Evolutionary conservation across 345 rosid species (phyloP), one percentile per base, ranked within the genome.

Genomic region (Salix dunnii): DNA sequence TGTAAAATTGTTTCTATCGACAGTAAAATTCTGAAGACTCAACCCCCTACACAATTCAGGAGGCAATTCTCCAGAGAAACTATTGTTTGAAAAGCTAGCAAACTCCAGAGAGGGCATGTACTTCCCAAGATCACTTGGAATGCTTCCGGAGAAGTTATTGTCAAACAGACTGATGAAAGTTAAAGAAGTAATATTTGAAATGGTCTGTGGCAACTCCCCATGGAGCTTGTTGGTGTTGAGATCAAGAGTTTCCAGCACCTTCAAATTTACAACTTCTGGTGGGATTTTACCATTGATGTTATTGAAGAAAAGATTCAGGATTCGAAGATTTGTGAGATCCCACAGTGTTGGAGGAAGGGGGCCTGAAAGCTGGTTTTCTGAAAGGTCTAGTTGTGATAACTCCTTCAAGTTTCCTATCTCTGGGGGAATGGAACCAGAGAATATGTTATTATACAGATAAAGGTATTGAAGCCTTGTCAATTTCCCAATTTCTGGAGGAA

Each of bases 11-110:
- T 91, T 89, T 3, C 30, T 73, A 53, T 88, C 79, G 23, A 89
- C 91, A 0, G 80, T 76, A 16, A 91, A 46, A 9, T 76, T 33
- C 36, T 80, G 13, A 14, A 89, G 88, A 58, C 36, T 60, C 7
- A 80, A 28, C 27, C 90, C 84, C 7, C 89, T 83, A 77, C 96
- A 91, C 38, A 89, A 28, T 16, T 87, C 89, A 5, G 86, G 84
- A 0, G 93, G 92, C 79, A 90, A 72, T 74, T 88, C 91, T 49
- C 92, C 92, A 0, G 79, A 27, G 85, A 91, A 91, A 76, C 82
- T 87, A 82, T 91, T 91, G 82, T 84, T 74, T 0, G 96, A 86
- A 75, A 91, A 83, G 82, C 91, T 83, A 27, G 84, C 91, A 71
- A 65, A 25, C 20, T 0, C 0, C 76, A 91, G 67, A 23, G 25